A percentile compares a stretch with the other conserved stretches of the same genome.
phyloP scores from a whole-genome alignment of 345 rosid species.

The Cardamine chenopodiifolia region DNA sequence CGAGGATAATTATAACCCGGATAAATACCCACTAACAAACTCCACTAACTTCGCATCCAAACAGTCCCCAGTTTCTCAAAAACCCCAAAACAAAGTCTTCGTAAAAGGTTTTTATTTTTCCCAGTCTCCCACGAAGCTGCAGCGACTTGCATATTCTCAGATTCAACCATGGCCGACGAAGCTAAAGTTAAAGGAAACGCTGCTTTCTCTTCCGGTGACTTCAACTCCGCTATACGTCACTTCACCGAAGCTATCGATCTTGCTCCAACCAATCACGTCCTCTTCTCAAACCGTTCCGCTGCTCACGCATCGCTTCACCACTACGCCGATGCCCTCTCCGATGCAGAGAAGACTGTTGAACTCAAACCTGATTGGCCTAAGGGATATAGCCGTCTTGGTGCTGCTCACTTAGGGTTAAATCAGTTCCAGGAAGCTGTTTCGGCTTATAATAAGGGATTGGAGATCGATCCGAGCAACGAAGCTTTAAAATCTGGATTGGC shows the following conservation, averaged over 20 bases:
- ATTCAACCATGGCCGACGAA: constrained; percentile 63
- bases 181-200: constrained; percentile 88
- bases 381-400: constrained; percentile 90
- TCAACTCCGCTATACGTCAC: constrained; percentile 65
- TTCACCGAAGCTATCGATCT: constrained; percentile 80
- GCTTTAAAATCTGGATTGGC: constrained; percentile 73
- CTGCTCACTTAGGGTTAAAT: constrained; percentile 69
- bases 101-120: background rate
- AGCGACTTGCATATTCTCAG: constrained; percentile 22
- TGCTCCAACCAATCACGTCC: constrained; percentile 79
- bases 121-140: background rate
- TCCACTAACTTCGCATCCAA: constrained; percentile 6
- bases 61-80: constrained; percentile 11
- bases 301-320: constrained; percentile 76
- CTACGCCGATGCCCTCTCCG: constrained; percentile 68
- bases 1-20: constrained; percentile 19
- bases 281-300: constrained; percentile 94
- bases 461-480: constrained; percentile 80
- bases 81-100: constrained; percentile 9
- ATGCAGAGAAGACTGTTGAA: constrained; percentile 85
- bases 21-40: constrained; percentile 10
- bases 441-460: constrained; percentile 75
- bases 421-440: constrained; percentile 60
- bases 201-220: constrained; percentile 90
- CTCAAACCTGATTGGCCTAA: constrained; percentile 92